Conservation (phyloP, 345 rosid species). For the Eucalyptus pumila region DNA sequence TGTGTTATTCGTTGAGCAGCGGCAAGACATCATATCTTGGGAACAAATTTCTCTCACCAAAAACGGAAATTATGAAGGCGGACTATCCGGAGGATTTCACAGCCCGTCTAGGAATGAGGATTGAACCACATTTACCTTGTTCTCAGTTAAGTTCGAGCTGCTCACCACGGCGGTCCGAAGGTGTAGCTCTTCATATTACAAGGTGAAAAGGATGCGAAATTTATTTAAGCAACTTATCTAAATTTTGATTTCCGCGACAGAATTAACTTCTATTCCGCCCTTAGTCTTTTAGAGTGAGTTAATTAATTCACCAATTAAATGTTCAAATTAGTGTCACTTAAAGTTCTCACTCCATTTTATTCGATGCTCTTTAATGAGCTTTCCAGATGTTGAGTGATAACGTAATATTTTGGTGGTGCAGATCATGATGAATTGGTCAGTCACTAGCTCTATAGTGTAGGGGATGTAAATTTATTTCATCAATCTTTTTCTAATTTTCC, state of each 20-base stretch:
- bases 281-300: too few relatives aligned
- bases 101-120: background rate
- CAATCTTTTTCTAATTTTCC: background rate
- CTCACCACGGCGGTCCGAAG: background rate
- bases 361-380: too few relatives aligned
- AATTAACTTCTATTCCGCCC: too few relatives aligned
- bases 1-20: too few relatives aligned
- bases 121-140: background rate
- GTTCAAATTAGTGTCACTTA: too few relatives aligned
- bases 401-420: background rate
- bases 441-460: background rate
- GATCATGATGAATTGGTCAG: accelerated
- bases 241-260: background rate
- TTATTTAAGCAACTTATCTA: background rate
- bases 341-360: too few relatives aligned
- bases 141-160: background rate
- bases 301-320: too few relatives aligned
- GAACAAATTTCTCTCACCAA: too few relatives aligned
- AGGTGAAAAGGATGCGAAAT: background rate
- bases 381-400: too few relatives aligned
- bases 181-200: background rate
- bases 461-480: background rate
- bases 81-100: too few relatives aligned
- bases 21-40: too few relatives aligned
- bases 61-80: too few relatives aligned